Evolutionary conservation across 2,329 filamentous ascomycete species (phyloP), one percentile per base, ranked within the genome.

Genomic region (Diaporthe aspalathi): DNA sequence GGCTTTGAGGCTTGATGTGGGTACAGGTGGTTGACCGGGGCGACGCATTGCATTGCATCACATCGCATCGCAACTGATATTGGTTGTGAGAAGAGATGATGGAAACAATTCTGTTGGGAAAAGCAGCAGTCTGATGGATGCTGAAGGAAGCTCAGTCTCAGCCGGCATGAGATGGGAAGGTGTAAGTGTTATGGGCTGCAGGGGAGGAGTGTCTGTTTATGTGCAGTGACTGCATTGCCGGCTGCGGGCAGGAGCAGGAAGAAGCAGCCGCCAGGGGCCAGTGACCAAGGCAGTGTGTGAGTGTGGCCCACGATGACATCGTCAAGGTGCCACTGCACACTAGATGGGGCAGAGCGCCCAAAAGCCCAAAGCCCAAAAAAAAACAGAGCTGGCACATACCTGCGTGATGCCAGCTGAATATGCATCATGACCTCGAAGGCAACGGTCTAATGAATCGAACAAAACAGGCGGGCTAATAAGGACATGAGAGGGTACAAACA

Each of bases 191-290:
- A 56, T 38, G 32, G 52, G 14, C 32, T 24, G 43, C 27, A 38
- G 56, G 38, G 56, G 43, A 45, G 52, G 29, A 11, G 56, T 49
- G 29, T 65, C 43, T 50, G 43, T 49, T n/a, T 22, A n/a, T 29
- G 3, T 20, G 16, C 27, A 3, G 24, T 17, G 24, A 20, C 27
- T 8, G 20, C 54, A 43, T 16, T 43, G 54, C n/a, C n/a, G 32
- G 35, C 56, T 20, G 17, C 6, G 12, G 38, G 0, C n/a, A 6
- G 3, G 7, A 65, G 8, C 35, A 38, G 57, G 57, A 12, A 62
- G 5, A 2, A 43, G 11, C 20, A 22, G 57, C 27, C 11, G n/a
- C 22, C 11, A 29, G 35, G 22, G 16, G 22, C 38, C 24, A 29
- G 40, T 16, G 38, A 7, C n/a, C 8, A 22, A 60, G 27, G 38